phyloP scores from a whole-genome alignment of 2,329 filamentous ascomycete species.

The Ophiostoma montium region DNA sequence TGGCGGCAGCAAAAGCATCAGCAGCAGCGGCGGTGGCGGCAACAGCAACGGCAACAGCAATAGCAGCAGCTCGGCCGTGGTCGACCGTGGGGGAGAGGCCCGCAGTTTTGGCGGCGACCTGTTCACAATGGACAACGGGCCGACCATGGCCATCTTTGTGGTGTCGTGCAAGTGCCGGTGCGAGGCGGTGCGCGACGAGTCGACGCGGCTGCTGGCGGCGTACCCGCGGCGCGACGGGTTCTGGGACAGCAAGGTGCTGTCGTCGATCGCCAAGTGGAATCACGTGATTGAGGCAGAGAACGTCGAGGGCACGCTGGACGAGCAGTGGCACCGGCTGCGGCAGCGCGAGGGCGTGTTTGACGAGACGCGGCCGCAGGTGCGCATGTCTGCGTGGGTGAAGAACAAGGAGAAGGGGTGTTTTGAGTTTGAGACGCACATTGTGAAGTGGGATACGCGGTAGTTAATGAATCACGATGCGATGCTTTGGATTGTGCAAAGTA shows the following conservation, averaged over 20 bases:
- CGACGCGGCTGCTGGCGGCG: constrained; percentile 25
- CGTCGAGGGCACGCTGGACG: constrained; percentile 20
- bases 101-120: constrained; percentile 18
- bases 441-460: constrained; percentile 4
- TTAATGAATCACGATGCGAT: neutral
- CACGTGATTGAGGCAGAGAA: constrained; percentile 18
- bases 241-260: constrained; percentile 27
- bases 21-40: neutral
- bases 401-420: constrained; percentile 5
- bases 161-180: constrained; percentile 28
- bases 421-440: constrained; percentile 4
- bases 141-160: constrained; percentile 30
- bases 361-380: constrained; percentile 6
- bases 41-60: constrained; percentile 1
- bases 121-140: constrained; percentile 32
- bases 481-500: neutral
- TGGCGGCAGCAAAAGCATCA: neutral
- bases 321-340: constrained; percentile 17
- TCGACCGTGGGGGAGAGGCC: too few relatives aligned
- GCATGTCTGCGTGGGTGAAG: constrained; percentile 7
- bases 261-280: constrained; percentile 21
- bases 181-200: constrained; percentile 22
- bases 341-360: constrained; percentile 10
- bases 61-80: neutral
- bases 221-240: constrained; percentile 30